phyloP scores from a whole-genome alignment of 768 basidiomycete species.

The Mycena floridula region DNA sequence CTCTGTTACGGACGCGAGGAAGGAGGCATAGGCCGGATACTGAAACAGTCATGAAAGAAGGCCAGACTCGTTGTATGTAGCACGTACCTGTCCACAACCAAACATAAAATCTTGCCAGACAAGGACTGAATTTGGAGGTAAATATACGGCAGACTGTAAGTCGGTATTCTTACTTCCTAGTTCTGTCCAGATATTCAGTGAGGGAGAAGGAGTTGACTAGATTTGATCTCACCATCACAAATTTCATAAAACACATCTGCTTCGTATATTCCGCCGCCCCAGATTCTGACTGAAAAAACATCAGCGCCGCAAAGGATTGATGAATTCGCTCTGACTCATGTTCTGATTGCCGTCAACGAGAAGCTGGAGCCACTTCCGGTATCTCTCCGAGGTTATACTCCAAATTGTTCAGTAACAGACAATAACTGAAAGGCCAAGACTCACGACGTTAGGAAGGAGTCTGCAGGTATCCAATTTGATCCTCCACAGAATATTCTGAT shows the following conservation, averaged over 20 bases:
- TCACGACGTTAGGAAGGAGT: slow-evolving; percentile 82
- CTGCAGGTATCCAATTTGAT: slow-evolving; percentile 93
- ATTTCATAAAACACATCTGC: slow-evolving; percentile 77
- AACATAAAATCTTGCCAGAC: slow-evolving; percentile 99
- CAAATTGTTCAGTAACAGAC: neutral
- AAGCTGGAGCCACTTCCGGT: slow-evolving; percentile 78
- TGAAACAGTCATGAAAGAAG: slow-evolving; percentile 19
- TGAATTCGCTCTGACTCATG: slow-evolving; percentile 40
- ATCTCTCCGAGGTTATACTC: slow-evolving; percentile 47
- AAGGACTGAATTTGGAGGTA: slow-evolving; percentile 45
- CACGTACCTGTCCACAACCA: slow-evolving; percentile 78
- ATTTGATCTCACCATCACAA: slow-evolving; percentile 69
- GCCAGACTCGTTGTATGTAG: neutral
- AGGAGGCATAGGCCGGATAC: slow-evolving; percentile 86
- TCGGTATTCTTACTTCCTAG: slow-evolving; percentile 66
- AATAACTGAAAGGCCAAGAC: slow-evolving; percentile 14
- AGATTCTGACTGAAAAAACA: slow-evolving; percentile 83
- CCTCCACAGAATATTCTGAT: slow-evolving; percentile 84
- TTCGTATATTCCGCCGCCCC: slow-evolving; percentile 94
- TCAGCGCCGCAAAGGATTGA: neutral
- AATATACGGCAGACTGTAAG: too few relatives aligned
- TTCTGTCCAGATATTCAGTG: slow-evolving; percentile 29
- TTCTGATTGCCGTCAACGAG: slow-evolving; percentile 90
- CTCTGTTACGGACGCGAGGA: slow-evolving; percentile 61
- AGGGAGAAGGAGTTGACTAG: too few relatives aligned